phyloP scores from a whole-genome alignment of 179 eudicot species.

The Corrigiola litoralis region DNA sequence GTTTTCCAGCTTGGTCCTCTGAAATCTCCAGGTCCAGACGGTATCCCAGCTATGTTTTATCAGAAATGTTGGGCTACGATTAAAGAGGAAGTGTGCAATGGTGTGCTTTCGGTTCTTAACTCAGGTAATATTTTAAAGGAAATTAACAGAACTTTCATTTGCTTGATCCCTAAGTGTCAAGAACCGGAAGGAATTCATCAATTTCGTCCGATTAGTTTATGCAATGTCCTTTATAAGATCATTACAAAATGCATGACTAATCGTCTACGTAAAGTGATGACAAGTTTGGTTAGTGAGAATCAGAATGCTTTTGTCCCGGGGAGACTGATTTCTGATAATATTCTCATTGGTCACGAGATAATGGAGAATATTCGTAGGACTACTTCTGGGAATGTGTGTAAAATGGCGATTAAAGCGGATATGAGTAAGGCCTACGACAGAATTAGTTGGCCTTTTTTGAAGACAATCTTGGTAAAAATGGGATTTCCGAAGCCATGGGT shows the following conservation, averaged over 20 bases:
- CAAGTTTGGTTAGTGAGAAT: neutral
- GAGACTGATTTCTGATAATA: neutral
- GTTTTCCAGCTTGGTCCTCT: neutral
- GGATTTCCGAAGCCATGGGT: neutral
- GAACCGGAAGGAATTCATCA: neutral
- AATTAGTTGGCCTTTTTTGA: neutral
- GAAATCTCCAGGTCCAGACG: neutral
- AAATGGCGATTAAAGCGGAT: neutral
- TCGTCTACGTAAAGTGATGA: neutral
- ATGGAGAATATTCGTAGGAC: no score
- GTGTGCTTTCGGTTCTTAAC: neutral
- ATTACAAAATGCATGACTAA: neutral
- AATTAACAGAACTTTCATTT: neutral
- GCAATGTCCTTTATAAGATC: neutral
- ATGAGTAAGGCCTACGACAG: neutral
- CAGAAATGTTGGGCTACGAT: neutral
- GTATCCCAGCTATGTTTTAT: neutral
- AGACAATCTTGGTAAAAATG: neutral
- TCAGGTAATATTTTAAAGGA: neutral
- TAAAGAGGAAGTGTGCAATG: neutral
- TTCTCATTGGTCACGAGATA: neutral
- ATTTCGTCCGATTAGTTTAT: neutral
- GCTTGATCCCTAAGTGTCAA: neutral
- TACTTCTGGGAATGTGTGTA: neutral
- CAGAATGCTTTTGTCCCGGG: neutral